Conservation (phyloP, 2,329 filamentous ascomycete genomes). For the Niveomyces coronatus region DNA sequence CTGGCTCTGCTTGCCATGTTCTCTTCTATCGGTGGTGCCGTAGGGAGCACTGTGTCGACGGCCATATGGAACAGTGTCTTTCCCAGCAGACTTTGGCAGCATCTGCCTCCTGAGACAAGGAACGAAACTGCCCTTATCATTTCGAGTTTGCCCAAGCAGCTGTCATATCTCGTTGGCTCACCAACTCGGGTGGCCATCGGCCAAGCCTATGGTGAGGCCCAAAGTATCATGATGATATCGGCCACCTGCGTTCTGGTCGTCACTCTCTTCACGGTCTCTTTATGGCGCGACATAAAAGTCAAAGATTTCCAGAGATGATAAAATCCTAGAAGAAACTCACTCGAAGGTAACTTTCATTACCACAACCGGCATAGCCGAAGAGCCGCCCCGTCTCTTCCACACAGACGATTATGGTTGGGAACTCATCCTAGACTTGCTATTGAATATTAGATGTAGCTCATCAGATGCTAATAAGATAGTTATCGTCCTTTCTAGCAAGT, state of each 20-base stretch:
- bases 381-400: no score
- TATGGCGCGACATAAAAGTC: conserved; percentile 6
- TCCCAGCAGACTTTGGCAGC: not conserved
- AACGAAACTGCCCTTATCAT: not conserved
- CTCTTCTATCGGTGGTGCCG: conserved; percentile 2
- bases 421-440: no score
- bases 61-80: conserved; percentile 6
- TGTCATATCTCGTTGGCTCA: not conserved
- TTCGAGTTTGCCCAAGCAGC: not conserved
- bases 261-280: conserved; percentile 1
- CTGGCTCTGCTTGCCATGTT: conserved; percentile 1
- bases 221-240: conserved; percentile 6
- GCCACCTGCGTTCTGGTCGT: not conserved
- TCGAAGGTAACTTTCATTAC: no score
- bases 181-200: not conserved
- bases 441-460: no score
- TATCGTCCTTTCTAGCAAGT: no score
- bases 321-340: not conserved
- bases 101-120: not conserved
- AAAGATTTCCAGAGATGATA: conserved; percentile 1
- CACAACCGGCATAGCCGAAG: no score
- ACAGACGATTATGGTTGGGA: no score
- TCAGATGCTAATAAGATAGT: no score
- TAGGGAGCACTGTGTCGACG: conserved; percentile 2
- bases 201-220: conserved; percentile 1